phyloP scores from a whole-genome alignment of 2,329 filamentous ascomycete species.

The Ophiostoma triangulosporum region DNA sequence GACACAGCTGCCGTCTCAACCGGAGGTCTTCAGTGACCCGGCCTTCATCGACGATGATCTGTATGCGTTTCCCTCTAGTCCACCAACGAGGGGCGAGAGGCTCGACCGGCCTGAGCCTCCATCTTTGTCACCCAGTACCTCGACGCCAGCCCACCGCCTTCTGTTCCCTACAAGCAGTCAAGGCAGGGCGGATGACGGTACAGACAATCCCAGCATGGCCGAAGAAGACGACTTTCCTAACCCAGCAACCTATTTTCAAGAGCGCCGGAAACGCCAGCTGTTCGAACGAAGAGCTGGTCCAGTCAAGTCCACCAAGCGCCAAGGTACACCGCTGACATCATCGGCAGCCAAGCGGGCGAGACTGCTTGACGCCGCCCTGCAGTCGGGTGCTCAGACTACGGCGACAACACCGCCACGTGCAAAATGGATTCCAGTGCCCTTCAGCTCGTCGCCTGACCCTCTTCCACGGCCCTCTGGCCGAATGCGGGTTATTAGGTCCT shows the following conservation, averaged over 20 bases:
- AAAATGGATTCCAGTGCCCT: constrained; percentile 9
- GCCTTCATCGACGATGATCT: neutral
- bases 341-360: constrained; percentile 17
- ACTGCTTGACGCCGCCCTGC: constrained; percentile 3
- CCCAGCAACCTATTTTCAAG: constrained; percentile 12
- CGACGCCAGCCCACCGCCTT: constrained; percentile 14
- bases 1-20: constrained; percentile 26
- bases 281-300: neutral
- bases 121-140: constrained; percentile 19
- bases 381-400: neutral
- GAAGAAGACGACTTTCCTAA: constrained; percentile 22
- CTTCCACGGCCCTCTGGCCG: neutral
- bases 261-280: constrained; percentile 9
- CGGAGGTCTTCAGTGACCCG: neutral
- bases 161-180: constrained; percentile 18
- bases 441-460: constrained; percentile 10
- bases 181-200: constrained; percentile 17
- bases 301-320: constrained; percentile 14
- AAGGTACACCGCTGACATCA: constrained; percentile 12
- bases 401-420: neutral
- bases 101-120: neutral
- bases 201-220: constrained; percentile 20
- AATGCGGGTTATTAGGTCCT: neutral
- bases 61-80: constrained; percentile 7
- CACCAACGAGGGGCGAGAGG: neutral